These are phyloP conservation scores for Tetrastigma voinierianum DNA, from an alignment of 164 flowering plant genomes.

Conservation along the genomic window DNA sequence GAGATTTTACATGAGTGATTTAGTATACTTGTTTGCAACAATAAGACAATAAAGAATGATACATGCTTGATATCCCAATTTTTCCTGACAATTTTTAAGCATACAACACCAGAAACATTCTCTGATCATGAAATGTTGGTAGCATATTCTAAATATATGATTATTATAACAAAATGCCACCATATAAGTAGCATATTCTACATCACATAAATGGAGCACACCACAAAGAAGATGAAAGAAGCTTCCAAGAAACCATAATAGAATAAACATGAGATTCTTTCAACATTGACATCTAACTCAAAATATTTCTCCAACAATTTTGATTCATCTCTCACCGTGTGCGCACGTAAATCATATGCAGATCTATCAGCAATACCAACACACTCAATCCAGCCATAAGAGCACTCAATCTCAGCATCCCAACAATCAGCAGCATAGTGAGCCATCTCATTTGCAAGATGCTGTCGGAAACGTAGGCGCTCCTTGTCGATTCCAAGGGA, in stretches of 20 bases:
- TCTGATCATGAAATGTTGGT: too few species aligned
- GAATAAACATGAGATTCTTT: not conserved
- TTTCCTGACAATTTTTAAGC: too few species aligned
- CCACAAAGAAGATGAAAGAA: not conserved
- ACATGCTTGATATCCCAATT: too few species aligned
- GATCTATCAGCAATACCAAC: conserved; percentile 99
- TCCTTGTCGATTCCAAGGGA: conserved; percentile 81
- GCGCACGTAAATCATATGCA: conserved; percentile 80
- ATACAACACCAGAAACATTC: too few species aligned
- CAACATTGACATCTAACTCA: not conserved
- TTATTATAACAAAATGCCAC: not conserved
- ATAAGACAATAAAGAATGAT: too few species aligned
- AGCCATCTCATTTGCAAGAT: conserved; percentile 97
- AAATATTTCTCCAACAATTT: not conserved
- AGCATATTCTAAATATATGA: not conserved
- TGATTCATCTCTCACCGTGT: conserved; percentile 48
- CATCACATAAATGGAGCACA: not conserved
- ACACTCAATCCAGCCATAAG: conserved; percentile 98
- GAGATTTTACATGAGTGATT: too few species aligned
- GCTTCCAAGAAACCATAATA: too few species aligned
- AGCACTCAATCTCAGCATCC: conserved; percentile 99
- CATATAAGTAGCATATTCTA: not conserved
- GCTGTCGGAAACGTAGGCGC: conserved; percentile 88
- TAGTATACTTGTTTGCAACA: too few species aligned
- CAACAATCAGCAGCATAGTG: conserved; percentile 99